Evolutionary conservation across 2,329 filamentous ascomycete species (phyloP), one percentile per base, ranked within the genome.

Genomic region (Fusarium sp.): DNA sequence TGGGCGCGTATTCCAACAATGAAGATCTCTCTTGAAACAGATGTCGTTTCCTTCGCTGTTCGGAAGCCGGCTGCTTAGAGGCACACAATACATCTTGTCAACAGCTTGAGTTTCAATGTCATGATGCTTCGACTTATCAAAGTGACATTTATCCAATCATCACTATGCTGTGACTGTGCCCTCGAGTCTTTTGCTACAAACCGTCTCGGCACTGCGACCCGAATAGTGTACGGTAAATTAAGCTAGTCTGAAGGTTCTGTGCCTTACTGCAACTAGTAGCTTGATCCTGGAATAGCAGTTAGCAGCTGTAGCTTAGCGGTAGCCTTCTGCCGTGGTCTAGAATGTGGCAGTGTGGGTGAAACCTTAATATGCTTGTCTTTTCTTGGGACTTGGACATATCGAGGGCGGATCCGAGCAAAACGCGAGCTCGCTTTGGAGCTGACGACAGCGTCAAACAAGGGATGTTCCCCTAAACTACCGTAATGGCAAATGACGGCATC

Each of bases 341-440:
- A 61, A 27, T 51, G 63, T 64, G 62, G 65, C 63, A 61, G 64
- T 60, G 58, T 55, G 43, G 52, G 20, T 47, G 59, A 71, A 75
- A 75, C 69, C 64, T 64, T 65, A 65, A 62, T 9, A 43, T 32
- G 34, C 47, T 52, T 58, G 53, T 38, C 29, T 45, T 55, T 34
- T 41, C 47, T 57, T 59, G 62, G 57, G 67, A 41, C 30, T 27
- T 63, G 34, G 44, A 38, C 32, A 53, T 34, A 27, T 54, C 40
- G 55, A 68, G 54, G 46, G 49, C 51, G 67, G 49, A 70, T 44
- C 67, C 58, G 51, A 54, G 24, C 15, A 64, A 45, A 56, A 29
- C 27, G 48, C 53, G 43, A 32, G 53, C 30, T 56, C 44, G 18
- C 20, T 47, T 47, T 15, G 18, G 45, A 38, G 30, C 44, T 57